Evolutionary conservation across 169 alveolate species (phyloP), one percentile per base, ranked within the genome.

Genomic region (Plasmodium chabaudi): DNA sequence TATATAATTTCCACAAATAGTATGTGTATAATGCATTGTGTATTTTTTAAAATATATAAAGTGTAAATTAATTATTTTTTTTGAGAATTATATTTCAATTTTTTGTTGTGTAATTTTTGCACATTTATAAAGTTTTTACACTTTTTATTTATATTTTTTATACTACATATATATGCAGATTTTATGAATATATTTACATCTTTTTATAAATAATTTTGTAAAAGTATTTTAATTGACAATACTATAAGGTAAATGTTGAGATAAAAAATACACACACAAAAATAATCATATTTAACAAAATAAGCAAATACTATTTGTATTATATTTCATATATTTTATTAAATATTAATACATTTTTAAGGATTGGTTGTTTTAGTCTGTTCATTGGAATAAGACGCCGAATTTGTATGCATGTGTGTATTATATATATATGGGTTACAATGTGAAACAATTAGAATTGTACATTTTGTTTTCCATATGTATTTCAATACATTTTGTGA

Each of bases 101-200:
- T 57, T 57, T 57, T 19, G 65, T 57, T 57, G 65, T 57, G 25
- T 57, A 57, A 57, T 57, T 57, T 57, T 57, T 15, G 65, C 34
- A n/a, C 25, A 19, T 57, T 15, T 13, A 57, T n/a, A 57, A 17
- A 57, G n/a, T 57, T 15, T n/a, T 13, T 17, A 57, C n/a, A 57
- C 65, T 57, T 10, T 17, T 57, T 57, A 10, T 15, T 19, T 51
- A 51, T n/a, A 51, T 51, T 12, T 51, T n/a, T 51, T 51, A 51
- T 2, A 9, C 17, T 49, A 51, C 9, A 51, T 51, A 34, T 51
- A 34, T 51, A 13, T 51, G 17, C 1, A 51, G 59, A 51, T 51
- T 13, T 13, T 13, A 49, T 12, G 15, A 49, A 49, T 2, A 2
- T 49, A 49, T n/a, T 56, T 17, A 56, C 2, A 39, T 17, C 1